Evolutionary conservation across 2,329 filamentous ascomycete genomes (phyloP).

Genomic region (Trichoderma cornu-damae): DNA sequence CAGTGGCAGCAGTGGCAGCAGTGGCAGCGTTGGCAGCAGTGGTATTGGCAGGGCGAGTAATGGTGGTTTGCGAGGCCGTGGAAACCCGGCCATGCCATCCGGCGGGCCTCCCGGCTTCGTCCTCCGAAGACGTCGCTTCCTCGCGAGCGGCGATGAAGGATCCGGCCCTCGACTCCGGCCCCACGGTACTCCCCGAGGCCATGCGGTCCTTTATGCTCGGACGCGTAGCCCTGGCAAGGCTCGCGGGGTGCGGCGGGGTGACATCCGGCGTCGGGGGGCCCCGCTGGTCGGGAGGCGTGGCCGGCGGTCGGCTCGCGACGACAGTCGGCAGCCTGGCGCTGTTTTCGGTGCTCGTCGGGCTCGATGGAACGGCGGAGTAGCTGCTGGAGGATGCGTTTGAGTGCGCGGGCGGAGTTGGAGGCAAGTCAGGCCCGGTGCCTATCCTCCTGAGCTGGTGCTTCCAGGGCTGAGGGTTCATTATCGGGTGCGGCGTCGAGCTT

Average conservation of each 20-base stretch:
- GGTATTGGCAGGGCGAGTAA: constrained; percentile 35
- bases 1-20: constrained; percentile 15
- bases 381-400: constrained; percentile 53
- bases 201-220: constrained; percentile 46
- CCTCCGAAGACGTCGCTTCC: constrained; percentile 57
- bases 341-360: constrained; percentile 37
- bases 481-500: constrained; percentile 29
- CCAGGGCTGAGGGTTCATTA: constrained; percentile 36
- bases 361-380: constrained; percentile 42
- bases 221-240: constrained; percentile 41
- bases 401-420: constrained; percentile 59
- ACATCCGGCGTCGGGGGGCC: constrained; percentile 71
- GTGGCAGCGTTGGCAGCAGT: constrained; percentile 23
- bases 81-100: constrained; percentile 38
- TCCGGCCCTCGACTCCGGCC: constrained; percentile 55
- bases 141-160: constrained; percentile 70
- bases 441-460: constrained; percentile 41
- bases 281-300: constrained; percentile 59
- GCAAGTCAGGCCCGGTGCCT: constrained; percentile 45
- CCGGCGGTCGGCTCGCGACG: constrained; percentile 39
- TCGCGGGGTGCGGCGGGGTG: constrained; percentile 57
- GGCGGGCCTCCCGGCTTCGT: constrained; percentile 45
- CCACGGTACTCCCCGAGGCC: constrained; percentile 49
- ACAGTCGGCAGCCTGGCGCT: constrained; percentile 37
- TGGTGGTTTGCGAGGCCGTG: constrained; percentile 41